phyloP scores from a whole-genome alignment of 2,329 filamentous ascomycete species.

The Talaromyces sp. region DNA sequence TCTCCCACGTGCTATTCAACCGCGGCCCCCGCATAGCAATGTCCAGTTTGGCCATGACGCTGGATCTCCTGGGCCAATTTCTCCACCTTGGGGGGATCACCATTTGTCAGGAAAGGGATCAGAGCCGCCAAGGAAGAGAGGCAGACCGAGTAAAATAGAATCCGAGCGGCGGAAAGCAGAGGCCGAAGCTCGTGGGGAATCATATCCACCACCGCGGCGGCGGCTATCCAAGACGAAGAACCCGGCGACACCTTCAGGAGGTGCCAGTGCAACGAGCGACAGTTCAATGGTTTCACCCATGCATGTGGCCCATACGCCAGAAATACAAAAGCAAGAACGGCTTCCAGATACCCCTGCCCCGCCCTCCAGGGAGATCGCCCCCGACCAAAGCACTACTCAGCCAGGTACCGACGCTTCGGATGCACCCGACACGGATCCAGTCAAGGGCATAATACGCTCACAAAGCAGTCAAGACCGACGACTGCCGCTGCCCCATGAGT shows the following conservation, averaged over 20 bases:
- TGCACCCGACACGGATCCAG: constrained; percentile 8
- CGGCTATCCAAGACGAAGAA: constrained; percentile 22
- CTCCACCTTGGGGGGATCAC: constrained; percentile 27
- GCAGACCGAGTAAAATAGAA: constrained; percentile 39
- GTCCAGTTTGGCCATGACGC: constrained; percentile 29
- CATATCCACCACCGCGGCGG: constrained; percentile 29
- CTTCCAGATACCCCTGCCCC: neutral
- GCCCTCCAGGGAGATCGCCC: neutral
- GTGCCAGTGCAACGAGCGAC: constrained; percentile 18
- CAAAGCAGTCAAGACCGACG: constrained; percentile 9
- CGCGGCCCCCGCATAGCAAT: constrained; percentile 29
- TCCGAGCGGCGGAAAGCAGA: constrained; percentile 32
- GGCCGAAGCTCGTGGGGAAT: constrained; percentile 34
- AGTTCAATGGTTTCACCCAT: constrained; percentile 16
- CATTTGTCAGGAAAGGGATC: constrained; percentile 14
- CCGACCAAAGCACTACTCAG: neutral
- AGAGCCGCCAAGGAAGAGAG: constrained; percentile 35
- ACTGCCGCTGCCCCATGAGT: constrained; percentile 8
- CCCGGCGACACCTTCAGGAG: constrained; percentile 25
- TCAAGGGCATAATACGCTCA: constrained; percentile 10
- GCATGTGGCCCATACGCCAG: constrained; percentile 12
- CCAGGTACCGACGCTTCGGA: neutral
- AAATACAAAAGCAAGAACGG: constrained; percentile 15
- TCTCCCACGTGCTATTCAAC: constrained; percentile 34
- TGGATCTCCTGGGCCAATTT: constrained; percentile 27